A percentile compares a stretch with the other conserved stretches of the same genome.
These are phyloP conservation scores for Apophysomyces trapeziformis DNA, from an alignment of 371 early-diverging fungal genomes.

Conservation along the genomic window DNA sequence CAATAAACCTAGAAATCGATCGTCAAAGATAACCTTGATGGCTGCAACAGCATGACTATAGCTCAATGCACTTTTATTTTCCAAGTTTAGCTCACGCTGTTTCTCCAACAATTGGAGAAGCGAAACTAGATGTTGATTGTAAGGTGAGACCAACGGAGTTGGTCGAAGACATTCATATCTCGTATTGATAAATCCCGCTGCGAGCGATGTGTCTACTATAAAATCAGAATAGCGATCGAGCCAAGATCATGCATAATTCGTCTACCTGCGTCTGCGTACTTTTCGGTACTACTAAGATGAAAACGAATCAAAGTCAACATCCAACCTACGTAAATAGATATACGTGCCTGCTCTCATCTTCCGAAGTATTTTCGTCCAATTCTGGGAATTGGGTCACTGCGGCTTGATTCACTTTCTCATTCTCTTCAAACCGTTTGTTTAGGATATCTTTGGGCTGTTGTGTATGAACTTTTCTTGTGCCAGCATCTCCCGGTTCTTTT, in stretches of 20 bases:
- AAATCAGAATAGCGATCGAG: background rate
- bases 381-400: no score
- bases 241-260: background rate
- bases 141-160: slow-evolving; percentile 41
- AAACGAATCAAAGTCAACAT: background rate
- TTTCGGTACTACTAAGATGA: background rate
- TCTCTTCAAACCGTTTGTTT: slow-evolving; percentile 13
- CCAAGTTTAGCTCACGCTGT: slow-evolving; percentile 37
- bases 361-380: slow-evolving; percentile 3
- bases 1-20: background rate
- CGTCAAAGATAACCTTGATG: slow-evolving; percentile 35
- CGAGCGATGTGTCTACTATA: slow-evolving; percentile 25
- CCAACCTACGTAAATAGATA: no score
- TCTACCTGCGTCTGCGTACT: background rate
- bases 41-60: slow-evolving; percentile 58
- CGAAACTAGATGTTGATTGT: slow-evolving; percentile 42
- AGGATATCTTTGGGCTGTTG: slow-evolving; percentile 17
- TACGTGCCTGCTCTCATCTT: no score
- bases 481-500: background rate
- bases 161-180: slow-evolving; percentile 51
- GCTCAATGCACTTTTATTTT: slow-evolving; percentile 45
- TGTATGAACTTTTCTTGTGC: background rate
- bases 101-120: slow-evolving; percentile 44
- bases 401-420: slow-evolving; percentile 13
- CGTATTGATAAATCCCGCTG: slow-evolving; percentile 41